Base-by-base conservation (phyloP, 441 rosid species). In the Adansonia madagascariensis region DNA sequence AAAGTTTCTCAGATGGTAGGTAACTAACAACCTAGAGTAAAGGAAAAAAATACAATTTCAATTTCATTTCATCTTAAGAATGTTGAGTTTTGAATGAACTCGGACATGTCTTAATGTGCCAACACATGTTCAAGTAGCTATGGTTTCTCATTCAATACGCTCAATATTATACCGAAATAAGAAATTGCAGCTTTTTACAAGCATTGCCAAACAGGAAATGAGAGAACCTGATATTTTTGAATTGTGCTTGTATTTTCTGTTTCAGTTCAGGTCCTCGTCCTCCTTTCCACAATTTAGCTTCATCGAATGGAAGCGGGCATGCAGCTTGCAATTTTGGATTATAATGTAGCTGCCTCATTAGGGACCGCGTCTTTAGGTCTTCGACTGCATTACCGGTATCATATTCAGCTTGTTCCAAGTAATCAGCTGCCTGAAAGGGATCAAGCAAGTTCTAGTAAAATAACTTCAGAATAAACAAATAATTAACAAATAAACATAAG, bases 231-330 rank as follows among this genome's bases (percentile, higher is more conserved):
- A 94, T 94, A 82, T 94, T 94, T 89, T 88, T 84, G 89, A 94
- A 94, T 75, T 92, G 96, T 72, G 77, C 84, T 81, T 91, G 97
- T 84, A 89, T 87, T 75, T 86, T 83, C 82, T 87, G 95, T 80
- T 92, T 92, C 79, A 94, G 81, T 85, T 94, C 98, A 31, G 95
- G 98, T 70, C 98, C 98, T 63, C 89, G 84, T 82, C 91, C 89
- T 49, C 98, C 97, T 79, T 89, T 91, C 97, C 98, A 94, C 71
- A 92, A 85, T 84, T 94, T 91, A 41, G 97, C 98, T 83, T 94
- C 98, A 77, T 94, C 95, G 82, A 87, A 94, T 69, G 98, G 97
- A 47, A 92, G 83, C 3, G 98, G 98, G 78, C 98, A 94, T 55
- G 98, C 97, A 73, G 97, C 89, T 82, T 85, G 92, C 52, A 91